These are phyloP conservation scores for Cercospora beticola DNA, from an alignment of 2,329 filamentous ascomycete genomes.

Conservation along the genomic window DNA sequence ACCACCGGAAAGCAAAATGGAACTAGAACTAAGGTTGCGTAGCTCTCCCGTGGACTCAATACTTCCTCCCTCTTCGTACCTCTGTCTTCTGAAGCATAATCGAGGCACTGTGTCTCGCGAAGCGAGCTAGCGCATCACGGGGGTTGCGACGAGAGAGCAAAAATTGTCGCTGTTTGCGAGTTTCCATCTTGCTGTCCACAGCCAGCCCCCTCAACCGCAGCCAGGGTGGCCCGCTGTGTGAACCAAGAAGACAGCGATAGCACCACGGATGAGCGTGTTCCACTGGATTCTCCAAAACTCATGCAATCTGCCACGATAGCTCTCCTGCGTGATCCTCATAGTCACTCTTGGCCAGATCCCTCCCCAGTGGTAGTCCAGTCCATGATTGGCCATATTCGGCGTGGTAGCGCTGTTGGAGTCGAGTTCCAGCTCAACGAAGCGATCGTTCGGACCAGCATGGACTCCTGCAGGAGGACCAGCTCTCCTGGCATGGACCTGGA, in stretches of 20 bases:
- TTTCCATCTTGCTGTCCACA: too few species aligned
- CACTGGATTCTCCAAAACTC: not conserved
- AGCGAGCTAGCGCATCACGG: too few species aligned
- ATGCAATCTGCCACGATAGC: not conserved
- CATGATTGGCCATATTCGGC: not conserved
- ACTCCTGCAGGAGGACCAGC: not conserved
- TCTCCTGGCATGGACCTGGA: not conserved
- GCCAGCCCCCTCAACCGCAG: not conserved
- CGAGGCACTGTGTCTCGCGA: too few species aligned
- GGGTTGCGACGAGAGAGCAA: too few species aligned
- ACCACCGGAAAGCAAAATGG: too few species aligned
- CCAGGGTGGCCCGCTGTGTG: not conserved
- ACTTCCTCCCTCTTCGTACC: too few species aligned
- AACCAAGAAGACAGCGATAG: not conserved
- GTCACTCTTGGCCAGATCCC: not conserved
- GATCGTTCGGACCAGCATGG: not conserved
- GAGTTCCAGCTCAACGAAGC: not conserved
- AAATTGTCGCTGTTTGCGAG: too few species aligned
- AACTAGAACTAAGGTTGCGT: too few species aligned
- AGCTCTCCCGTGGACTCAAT: too few species aligned
- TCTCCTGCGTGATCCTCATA: slow-evolving; percentile 1
- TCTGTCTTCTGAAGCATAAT: too few species aligned
- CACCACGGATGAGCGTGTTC: not conserved
- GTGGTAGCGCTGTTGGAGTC: not conserved
- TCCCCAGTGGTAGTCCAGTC: not conserved